A percentile compares a stretch with the other conserved stretches of the same genome.
phyloP scores from a whole-genome alignment of 306 rosid species.

The Oemleria cerasiformis region DNA sequence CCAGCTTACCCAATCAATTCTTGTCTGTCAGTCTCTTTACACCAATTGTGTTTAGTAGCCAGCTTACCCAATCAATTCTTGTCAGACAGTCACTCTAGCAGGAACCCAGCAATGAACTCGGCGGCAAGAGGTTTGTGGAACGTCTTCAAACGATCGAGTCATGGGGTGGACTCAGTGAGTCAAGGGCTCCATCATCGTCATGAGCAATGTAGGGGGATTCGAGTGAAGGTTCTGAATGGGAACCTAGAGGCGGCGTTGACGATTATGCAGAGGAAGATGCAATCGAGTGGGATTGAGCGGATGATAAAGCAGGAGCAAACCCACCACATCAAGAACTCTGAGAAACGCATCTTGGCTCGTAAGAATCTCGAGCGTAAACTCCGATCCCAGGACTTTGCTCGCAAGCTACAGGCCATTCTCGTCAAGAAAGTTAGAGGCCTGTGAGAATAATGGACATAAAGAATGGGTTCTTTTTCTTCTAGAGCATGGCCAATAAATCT shows the following conservation, averaged over 20 bases:
- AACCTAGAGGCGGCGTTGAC: slow-evolving; percentile 61
- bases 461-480: no score
- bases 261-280: slow-evolving; percentile 72
- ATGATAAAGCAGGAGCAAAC: slow-evolving; percentile 61
- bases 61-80: no score
- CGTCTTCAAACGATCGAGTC: slow-evolving; percentile 38
- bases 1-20: no score
- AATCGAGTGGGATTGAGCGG: slow-evolving; percentile 87
- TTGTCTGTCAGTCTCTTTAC: no score
- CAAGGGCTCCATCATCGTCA: slow-evolving; percentile 31
- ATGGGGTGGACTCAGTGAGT: slow-evolving; percentile 25
- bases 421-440: slow-evolving; percentile 90
- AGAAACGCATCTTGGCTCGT: slow-evolving; percentile 74
- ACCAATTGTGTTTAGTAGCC: no score
- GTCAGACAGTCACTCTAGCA: no score
- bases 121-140: slow-evolving; percentile 36
- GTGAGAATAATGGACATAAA: no score
- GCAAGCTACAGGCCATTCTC: slow-evolving; percentile 72
- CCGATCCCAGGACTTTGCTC: slow-evolving; percentile 67
- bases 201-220: slow-evolving; percentile 65
- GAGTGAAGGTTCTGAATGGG: slow-evolving; percentile 65
- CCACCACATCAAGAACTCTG: slow-evolving; percentile 83
- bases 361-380: slow-evolving; percentile 60
- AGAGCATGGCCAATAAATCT: no score
- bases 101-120: slow-evolving; percentile 68